These are phyloP conservation scores for Umbilicaria muhlenbergii DNA, from an alignment of 495 filamentous ascomycete species.

Conservation along the genomic window DNA sequence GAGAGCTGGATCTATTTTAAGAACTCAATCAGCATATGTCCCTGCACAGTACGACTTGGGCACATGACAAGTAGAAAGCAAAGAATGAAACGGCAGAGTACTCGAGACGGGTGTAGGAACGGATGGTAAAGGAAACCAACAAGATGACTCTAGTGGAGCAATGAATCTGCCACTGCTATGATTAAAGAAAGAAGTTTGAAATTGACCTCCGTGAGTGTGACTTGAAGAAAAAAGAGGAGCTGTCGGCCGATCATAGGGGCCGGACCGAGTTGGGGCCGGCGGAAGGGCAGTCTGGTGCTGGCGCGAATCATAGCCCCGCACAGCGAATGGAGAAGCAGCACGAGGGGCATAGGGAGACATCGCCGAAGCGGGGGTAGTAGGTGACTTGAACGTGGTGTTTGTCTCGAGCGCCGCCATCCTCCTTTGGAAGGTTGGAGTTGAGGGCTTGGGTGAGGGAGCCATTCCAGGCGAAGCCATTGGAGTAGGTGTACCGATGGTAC, in stretches of 20 bases:
- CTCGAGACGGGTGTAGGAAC: neutral
- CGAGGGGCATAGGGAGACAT: constrained; percentile 20
- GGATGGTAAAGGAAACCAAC: constrained; percentile 40
- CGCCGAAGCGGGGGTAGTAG: constrained; percentile 31
- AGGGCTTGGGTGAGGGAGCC: constrained; percentile 8
- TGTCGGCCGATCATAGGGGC: neutral
- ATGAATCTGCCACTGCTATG: constrained; percentile 46
- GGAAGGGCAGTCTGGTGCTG: constrained; percentile 4
- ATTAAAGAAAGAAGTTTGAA: constrained; percentile 33
- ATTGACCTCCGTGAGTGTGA: constrained; percentile 10
- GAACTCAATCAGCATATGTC: constrained; percentile 2
- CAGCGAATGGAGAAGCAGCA: constrained; percentile 1
- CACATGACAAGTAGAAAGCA: constrained; percentile 1
- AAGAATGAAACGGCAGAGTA: neutral
- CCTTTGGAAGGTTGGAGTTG: constrained; percentile 3
- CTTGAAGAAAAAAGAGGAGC: constrained; percentile 8
- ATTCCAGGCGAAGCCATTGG: constrained; percentile 12
- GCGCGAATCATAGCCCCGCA: neutral
- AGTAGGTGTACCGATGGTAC: constrained; percentile 12
- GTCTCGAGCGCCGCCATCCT: constrained; percentile 5
- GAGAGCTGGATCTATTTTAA: constrained; percentile 40
- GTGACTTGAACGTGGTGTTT: constrained; percentile 32
- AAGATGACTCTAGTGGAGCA: constrained; percentile 42
- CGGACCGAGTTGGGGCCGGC: constrained; percentile 14
- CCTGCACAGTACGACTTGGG: neutral